Conservation (phyloP, 176 grass and related monocot genomes). For the Musa troglodytarum region DNA sequence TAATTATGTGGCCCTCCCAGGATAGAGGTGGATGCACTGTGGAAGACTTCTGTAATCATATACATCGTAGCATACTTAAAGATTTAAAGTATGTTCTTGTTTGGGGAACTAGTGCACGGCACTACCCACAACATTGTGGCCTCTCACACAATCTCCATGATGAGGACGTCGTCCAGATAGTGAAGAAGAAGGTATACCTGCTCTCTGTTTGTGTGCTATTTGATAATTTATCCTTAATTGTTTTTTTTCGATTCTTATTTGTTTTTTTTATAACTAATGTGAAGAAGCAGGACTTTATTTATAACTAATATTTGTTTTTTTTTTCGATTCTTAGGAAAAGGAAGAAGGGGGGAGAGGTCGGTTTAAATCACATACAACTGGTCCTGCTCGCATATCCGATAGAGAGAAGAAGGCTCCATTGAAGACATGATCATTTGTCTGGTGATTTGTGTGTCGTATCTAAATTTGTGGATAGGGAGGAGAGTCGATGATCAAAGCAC, state of each 20-base stretch:
- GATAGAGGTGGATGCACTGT: conserved; percentile 92
- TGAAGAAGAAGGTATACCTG: conserved; percentile 81
- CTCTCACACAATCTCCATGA: conserved; percentile 66
- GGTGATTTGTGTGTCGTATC: background rate
- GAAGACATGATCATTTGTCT: conserved; percentile 38
- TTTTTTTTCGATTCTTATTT: conserved; percentile 24
- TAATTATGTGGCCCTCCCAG: conserved; percentile 25
- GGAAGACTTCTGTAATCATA: conserved; percentile 97
- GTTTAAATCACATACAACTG: conserved; percentile 84
- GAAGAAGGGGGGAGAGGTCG: conserved; percentile 69
- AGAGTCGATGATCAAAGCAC: background rate
- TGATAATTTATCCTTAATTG: too few species aligned
- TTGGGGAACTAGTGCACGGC: conserved; percentile 76
- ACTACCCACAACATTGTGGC: conserved; percentile 88
- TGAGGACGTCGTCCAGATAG: conserved; percentile 93
- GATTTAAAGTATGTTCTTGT: conserved; percentile 94
- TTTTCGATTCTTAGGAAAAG: conserved; percentile 47
- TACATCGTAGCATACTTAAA: conserved; percentile 86
- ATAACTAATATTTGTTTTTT: background rate
- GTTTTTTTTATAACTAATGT: too few species aligned
- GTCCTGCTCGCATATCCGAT: conserved; percentile 62
- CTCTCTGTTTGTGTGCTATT: background rate
- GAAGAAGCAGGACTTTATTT: background rate
- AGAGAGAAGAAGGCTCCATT: conserved; percentile 95
- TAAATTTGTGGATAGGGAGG: background rate